Base-by-base conservation (phyloP, 768 basidiomycete species). In the Lentinula sp. region DNA sequence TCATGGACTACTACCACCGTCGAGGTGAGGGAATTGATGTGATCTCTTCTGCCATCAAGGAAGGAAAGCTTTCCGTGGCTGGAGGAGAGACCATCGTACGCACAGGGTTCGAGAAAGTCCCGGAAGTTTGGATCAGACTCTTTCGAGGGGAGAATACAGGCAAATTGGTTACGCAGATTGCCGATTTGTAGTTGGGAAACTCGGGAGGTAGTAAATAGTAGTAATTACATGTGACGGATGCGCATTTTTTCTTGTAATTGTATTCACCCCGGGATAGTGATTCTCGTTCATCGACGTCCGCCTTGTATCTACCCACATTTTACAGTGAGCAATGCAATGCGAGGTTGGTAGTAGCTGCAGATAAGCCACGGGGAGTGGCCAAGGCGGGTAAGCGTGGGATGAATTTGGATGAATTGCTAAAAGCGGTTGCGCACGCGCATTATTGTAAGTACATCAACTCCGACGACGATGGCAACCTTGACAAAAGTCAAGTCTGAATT, bases 381-480 rank as follows among this genome's bases (percentile, higher is more conserved):
- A 52, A 3, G 45, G 45, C 32, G 20, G 12, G 16, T 33, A 16
- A 16, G 51, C 51, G 51, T 37, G 32, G 28, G 18, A 54, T 35
- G 32, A 16, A 36, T 10, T 37, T 6, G 41, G 12, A 18, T 16
- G 37, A 39, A 36, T 36, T 36, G 18, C 49, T 50, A 28, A 52
- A 32, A 36, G 33, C 46, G 32, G 28, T 52, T 28, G 28, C 28
- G 20, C 50, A 52, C 28, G 32, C 12, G 5, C 28, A 52, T 15
- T 7, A 13, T 23, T 54, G n/a, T 54, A 37, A 28, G 15, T 43
- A 42, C 8, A 32, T 49, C 18, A 42, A 23, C 51, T 5, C 23
- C 52, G 28, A n/a, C 60, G 45, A 61, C 60, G 60, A 61, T 61
- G 60, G 60, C 60, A 35, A 61, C 60, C 18, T 42, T 61, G 37